Percentiles rank a stretch among this genome's conserved stretches.
Evolutionary conservation across 2,329 filamentous ascomycete species (phyloP).

Genomic region (Colletotrichum ledebouriae): DNA sequence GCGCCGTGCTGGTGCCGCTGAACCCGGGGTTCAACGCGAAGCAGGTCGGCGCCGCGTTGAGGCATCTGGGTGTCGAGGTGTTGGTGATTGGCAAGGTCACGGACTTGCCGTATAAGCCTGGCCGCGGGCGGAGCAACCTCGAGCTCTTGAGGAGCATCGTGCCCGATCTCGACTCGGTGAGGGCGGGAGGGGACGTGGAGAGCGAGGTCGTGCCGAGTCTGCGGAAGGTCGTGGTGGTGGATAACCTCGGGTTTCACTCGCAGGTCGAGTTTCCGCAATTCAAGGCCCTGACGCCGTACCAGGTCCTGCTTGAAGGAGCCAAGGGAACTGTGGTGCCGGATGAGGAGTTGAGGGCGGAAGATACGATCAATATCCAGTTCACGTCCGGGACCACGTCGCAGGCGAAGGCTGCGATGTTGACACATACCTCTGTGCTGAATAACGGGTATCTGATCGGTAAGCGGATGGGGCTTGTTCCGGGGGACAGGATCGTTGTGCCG

Average conservation of each 20-base stretch:
- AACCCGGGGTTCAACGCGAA: slow-evolving; percentile 88
- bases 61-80: slow-evolving; percentile 79
- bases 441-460: slow-evolving; percentile 88
- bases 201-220: slow-evolving; percentile 75
- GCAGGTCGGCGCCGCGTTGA: slow-evolving; percentile 84
- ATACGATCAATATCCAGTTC: slow-evolving; percentile 95
- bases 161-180: slow-evolving; percentile 54
- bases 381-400: slow-evolving; percentile 93
- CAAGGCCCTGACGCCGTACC: slow-evolving; percentile 61
- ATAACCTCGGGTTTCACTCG: slow-evolving; percentile 75
- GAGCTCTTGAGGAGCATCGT: slow-evolving; percentile 61
- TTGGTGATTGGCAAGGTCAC: slow-evolving; percentile 90
- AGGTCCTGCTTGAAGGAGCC: slow-evolving; percentile 54
- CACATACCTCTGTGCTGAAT: slow-evolving; percentile 89
- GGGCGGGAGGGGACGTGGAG: slow-evolving; percentile 46
- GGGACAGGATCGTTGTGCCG: slow-evolving; percentile 85
- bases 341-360: slow-evolving; percentile 66
- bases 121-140: slow-evolving; percentile 66
- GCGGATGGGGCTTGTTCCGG: slow-evolving; percentile 82
- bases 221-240: slow-evolving; percentile 78
- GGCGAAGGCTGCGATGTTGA: slow-evolving; percentile 92
- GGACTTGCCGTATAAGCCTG: slow-evolving; percentile 78
- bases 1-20: slow-evolving; percentile 92
- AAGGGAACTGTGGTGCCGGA: slow-evolving; percentile 57
- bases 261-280: slow-evolving; percentile 57